These are phyloP conservation scores for Microsporum canis DNA, from an alignment of 2,329 filamentous ascomycete species.

Conservation along the genomic window DNA sequence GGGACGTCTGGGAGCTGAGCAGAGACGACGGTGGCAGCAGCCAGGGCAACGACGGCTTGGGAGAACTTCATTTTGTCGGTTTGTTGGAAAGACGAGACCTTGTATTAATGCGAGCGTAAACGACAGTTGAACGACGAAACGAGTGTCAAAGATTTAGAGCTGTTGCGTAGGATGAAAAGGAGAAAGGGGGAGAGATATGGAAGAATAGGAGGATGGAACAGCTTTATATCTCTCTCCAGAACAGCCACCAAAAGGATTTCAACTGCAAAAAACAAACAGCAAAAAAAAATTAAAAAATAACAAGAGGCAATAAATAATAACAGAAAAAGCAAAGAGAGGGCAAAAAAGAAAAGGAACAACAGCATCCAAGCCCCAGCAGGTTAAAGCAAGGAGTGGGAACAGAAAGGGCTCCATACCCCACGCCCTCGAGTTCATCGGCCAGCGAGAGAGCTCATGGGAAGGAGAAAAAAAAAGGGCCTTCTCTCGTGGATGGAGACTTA, in stretches of 20 bases:
- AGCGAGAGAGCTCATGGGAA: not conserved
- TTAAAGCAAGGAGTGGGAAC: not conserved
- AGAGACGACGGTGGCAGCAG: conserved; percentile 35
- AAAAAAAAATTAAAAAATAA: not conserved
- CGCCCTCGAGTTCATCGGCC: not conserved
- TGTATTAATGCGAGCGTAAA: conserved; percentile 2
- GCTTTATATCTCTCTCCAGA: conserved; percentile 1
- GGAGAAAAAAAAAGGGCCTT: not conserved
- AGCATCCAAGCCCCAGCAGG: not conserved
- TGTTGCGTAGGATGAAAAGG: conserved; percentile 6
- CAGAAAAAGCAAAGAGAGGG: not conserved
- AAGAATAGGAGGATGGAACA: not conserved
- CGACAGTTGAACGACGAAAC: conserved; percentile 12
- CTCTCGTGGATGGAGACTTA: not conserved
- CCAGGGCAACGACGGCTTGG: conserved; percentile 25
- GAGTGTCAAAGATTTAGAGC: conserved; percentile 10
- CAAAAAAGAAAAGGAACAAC: not conserved
- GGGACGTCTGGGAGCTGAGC: conserved; percentile 39
- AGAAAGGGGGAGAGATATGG: not conserved
- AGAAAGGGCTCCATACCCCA: conserved; percentile 1
- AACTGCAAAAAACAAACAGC: not conserved
- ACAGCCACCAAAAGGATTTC: not conserved
- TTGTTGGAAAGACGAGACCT: not conserved
- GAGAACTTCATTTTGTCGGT: conserved; percentile 26
- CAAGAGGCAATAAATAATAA: not conserved